Evolutionary conservation across 2,329 filamentous ascomycete species (phyloP), one percentile per base, ranked within the genome.

Genomic region (Fusarium aywerte): DNA sequence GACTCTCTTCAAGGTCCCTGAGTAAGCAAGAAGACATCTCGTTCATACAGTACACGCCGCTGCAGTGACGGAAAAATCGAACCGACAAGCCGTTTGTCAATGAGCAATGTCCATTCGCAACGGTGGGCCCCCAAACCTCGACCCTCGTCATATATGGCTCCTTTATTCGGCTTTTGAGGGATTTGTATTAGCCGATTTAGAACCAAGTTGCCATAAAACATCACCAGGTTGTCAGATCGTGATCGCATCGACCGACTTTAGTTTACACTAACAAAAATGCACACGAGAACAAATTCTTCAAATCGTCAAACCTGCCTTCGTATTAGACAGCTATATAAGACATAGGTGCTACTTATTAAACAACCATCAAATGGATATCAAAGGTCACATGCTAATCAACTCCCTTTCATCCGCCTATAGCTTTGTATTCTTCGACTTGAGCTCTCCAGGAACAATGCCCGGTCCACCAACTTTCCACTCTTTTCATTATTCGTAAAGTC

Each of bases 401-500:
- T 21, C 42, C 39, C 39, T 39, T 49, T 36, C 61, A 47, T 59
- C 42, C 39, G 32, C 49, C 27, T 43, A 31, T 51, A 49, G 31
- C 20, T 21, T 43, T 50, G 33, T 48, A 15, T 29, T 57, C 42
- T 43, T 42, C 38, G 42, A 53, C 45, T 35, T 31, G 35, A 23
- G 36, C 35, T 39, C 45, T 18, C 23, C 31, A 38, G 31, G 18
- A 25, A 18, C 31, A 48, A 45, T n/a, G 58, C 39, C 53, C 38
- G 21, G 21, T 31, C 27, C 21, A 15, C 40, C 31, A 27, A 40
- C 29, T 48, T 62, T 58, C 25, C 61, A 43, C 47, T 36, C 36
- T 56, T 69, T 62, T 71, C 70, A 47, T 73, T 64, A 73, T 52
- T 73, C 70, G 69, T 72, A 58, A 72, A 58, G 21, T 56, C 40